These are phyloP conservation scores for Sporisorium exsertum DNA, from an alignment of 1,284 basidiomycete genomes.

Conservation along the genomic window DNA sequence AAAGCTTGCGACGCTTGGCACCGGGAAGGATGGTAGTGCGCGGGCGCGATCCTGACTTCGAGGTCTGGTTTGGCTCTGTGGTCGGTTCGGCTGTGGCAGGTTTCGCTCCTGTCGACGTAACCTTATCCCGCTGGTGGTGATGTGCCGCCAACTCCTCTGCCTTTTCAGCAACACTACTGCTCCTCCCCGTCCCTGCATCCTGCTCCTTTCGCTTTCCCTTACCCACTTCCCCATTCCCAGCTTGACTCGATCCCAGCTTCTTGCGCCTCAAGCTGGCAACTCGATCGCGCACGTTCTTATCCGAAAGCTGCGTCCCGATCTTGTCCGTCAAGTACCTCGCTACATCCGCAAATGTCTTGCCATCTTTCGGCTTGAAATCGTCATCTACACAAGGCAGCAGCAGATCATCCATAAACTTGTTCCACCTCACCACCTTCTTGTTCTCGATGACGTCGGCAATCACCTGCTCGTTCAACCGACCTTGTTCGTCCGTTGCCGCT, in stretches of 20 bases:
- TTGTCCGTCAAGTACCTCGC: constrained; percentile 14
- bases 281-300: constrained; percentile 31
- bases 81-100: neutral
- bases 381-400: constrained; percentile 21
- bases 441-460: constrained; percentile 8
- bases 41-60: neutral
- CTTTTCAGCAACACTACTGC: neutral
- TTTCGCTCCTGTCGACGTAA: neutral
- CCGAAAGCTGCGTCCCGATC: constrained; percentile 15
- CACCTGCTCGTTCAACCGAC: constrained; percentile 4
- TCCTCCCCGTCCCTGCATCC: neutral
- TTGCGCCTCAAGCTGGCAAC: constrained; percentile 1
- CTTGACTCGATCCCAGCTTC: neutral
- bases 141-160: neutral
- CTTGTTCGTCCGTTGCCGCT: neutral
- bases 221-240: neutral
- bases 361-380: constrained; percentile 12
- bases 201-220: neutral
- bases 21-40: constrained; percentile 32
- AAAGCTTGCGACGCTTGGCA: constrained; percentile 34
- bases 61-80: neutral
- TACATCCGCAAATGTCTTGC: constrained; percentile 20
- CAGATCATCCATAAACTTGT: constrained; percentile 21
- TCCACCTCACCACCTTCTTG: constrained; percentile 30
- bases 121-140: too few species aligned